These are phyloP conservation scores for Rhizomucor pusillus DNA, from an alignment of 371 early-diverging fungal species.

Conservation along the genomic window DNA sequence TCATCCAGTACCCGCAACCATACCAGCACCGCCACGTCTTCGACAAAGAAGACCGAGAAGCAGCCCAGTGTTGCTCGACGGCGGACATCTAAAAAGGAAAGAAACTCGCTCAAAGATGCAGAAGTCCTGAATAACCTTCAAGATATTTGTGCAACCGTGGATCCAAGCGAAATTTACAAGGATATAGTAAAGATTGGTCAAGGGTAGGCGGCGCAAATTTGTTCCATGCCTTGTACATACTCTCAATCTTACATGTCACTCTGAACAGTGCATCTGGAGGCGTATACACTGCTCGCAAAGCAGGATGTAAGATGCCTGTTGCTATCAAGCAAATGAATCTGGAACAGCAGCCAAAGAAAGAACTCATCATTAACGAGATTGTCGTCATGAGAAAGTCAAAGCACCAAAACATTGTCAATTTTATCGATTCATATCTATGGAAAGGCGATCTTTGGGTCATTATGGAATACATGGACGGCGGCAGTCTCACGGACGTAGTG, in stretches of 20 bases:
- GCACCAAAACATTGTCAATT: conserved; percentile 96
- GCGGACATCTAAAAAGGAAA: conserved; percentile 31
- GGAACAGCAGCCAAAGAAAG: conserved; percentile 94
- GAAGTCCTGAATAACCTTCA: conserved; percentile 82
- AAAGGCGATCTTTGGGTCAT: conserved; percentile 91
- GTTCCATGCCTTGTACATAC: no score
- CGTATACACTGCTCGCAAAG: conserved; percentile 83
- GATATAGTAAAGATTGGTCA: conserved; percentile 93
- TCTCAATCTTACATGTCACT: background rate
- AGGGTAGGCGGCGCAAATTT: conserved; percentile 57
- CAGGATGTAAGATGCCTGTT: conserved; percentile 62
- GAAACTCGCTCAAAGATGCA: conserved; percentile 41
- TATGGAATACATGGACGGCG: conserved; percentile 99
- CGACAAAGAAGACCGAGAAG: background rate
- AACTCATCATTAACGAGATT: conserved; percentile 96
- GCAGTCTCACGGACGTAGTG: conserved; percentile 90
- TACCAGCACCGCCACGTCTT: no score
- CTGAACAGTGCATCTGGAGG: conserved; percentile 87
- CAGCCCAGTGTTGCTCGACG: conserved; percentile 2
- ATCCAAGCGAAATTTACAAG: conserved; percentile 74
- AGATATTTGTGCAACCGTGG: conserved; percentile 84
- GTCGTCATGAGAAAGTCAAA: conserved; percentile 86
- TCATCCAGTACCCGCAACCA: no score
- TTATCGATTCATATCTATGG: conserved; percentile 88
- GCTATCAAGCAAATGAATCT: conserved; percentile 97